Evolutionary conservation across 495 filamentous ascomycete genomes (phyloP).

Genomic region (Hyaloscypha hepaticicola): DNA sequence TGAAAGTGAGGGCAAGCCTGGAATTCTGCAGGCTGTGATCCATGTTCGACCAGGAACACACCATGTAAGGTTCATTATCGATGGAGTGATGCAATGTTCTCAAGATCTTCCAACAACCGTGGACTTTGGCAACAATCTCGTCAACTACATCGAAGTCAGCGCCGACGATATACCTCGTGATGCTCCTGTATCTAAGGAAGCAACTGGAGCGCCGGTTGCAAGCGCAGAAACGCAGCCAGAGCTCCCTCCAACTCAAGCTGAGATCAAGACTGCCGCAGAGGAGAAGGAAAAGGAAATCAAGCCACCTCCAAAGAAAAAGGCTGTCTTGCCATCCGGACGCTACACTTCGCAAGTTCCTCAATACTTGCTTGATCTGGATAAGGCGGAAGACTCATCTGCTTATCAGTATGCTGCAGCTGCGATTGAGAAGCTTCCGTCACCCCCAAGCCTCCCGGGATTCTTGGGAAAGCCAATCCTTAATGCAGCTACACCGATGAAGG

Average conservation of each 20-base stretch:
- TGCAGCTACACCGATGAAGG: constrained; percentile 85
- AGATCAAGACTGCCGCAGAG: constrained; percentile 26
- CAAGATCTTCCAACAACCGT: constrained; percentile 88
- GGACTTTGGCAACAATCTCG: constrained; percentile 92
- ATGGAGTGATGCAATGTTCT: constrained; percentile 86
- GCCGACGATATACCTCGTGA: constrained; percentile 65
- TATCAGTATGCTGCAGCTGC: constrained; percentile 68
- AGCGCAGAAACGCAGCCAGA: constrained; percentile 6
- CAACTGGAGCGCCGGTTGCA: constrained; percentile 2
- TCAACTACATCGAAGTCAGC: constrained; percentile 95
- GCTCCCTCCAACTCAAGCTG: background rate
- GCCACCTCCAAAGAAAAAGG: constrained; percentile 43
- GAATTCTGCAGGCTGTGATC: constrained; percentile 69
- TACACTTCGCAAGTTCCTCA: constrained; percentile 72
- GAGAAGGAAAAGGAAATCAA: constrained; percentile 21
- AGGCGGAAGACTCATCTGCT: constrained; percentile 68
- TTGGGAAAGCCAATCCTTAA: constrained; percentile 94
- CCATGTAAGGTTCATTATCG: constrained; percentile 94
- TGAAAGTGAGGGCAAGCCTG: constrained; percentile 50
- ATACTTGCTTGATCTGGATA: constrained; percentile 83
- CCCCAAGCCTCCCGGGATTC: constrained; percentile 87
- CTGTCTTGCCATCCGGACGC: constrained; percentile 42
- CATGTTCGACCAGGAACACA: constrained; percentile 89
- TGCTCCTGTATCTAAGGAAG: constrained; percentile 35
- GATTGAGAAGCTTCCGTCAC: constrained; percentile 72